Base-by-base conservation (phyloP, 2,329 filamentous ascomycete genomes). In the Rutstroemia sp. region DNA sequence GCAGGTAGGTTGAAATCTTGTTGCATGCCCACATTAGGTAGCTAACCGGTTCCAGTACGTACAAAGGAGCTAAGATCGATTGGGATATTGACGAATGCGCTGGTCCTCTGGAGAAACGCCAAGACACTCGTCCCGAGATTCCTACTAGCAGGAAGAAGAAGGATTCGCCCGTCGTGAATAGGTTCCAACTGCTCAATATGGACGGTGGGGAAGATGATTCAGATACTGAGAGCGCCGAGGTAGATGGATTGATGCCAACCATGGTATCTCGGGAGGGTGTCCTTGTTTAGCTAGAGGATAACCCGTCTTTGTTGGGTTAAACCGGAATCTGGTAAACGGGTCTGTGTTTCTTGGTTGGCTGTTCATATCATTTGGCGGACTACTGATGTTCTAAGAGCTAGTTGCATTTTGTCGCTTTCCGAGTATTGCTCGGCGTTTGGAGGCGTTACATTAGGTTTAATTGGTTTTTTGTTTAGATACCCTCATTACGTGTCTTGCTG, bases 11-110 rank as follows among this genome's bases (percentile, higher is more conserved):
- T n/a, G 10, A 16, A 19, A 23, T 37, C 21, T 37, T 53, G 5
- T 9, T 52, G 70, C 38, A 70, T 47, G n/a, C 19, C 5, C n/a
- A 27, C 19, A 14, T n/a, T n/a, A n/a, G n/a, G 21, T 47, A 48
- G 27, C 44, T 62, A 54, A 64, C 55, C 37, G 23, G 34, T 76
- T 72, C 56, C 72, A 56, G 82, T 14, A 78, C 77, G 30, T 95
- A 94, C 73, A 89, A 85, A 66, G 78, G 80, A 21, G 82, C 78
- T 58, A 84, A 78, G 60, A 86, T 95, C 62, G 82, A 86, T 14
- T 92, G 84, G 78, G 83, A 78, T 59, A 70, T 74, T 0, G 90
- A 95, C 64, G 87, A 92, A 63, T 95, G 90, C 66, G 80, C 81
- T 39, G 58, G 64, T 60, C 67, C 65, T 63, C 39, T 66, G 50